Evolutionary conservation across 352 stramenopile genomes (phyloP), one percentile per base, ranked within the genome.

Genomic region (Elongisporangium prolatum): DNA sequence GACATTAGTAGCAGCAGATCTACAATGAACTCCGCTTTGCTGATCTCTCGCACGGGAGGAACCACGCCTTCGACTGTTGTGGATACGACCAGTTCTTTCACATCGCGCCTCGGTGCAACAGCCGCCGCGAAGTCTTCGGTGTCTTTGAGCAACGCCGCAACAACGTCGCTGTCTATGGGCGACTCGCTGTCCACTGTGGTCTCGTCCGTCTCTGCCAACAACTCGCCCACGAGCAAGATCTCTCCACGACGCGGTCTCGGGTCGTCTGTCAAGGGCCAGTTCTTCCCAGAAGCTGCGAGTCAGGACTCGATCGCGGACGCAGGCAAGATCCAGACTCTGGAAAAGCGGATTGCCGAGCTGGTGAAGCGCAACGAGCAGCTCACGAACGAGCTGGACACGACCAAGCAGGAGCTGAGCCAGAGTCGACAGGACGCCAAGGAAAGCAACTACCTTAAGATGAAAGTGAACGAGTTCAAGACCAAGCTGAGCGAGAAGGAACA

Each of bases 371-470:
- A 52, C 44, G 61, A 72, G 20, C 48, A 57, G 53, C 52, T 44
- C 48, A 60, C 44, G 47, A 48, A 48, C 22, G 59, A 65, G 7
- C 28, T 57, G 11, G 50, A 49, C 6, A 68, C 66, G 11, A 63
- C 54, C 21, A 62, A 56, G n/a, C 54, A 55, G 38, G 55, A 80
- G 28, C 63, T 76, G 14, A 63, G 72, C 13, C 54, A 61, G 3
- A 67, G 65, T n/a, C 61, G 69, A n/a, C 57, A 68, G 8, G 74
- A 81, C 49, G 74, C 74, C 9, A 81, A 81, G 52, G 74, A 84
- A 49, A 75, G 64, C 54, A 77, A 77, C 52, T 84, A 84, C 57
- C 63, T 75, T 25, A 75, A 77, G 48, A 84, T 81, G 74, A 84
- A 84, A 61, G 63, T 68, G 24, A 80, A 60, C 25, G 69, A 84